These are phyloP conservation scores for Trichoderma endophyticum DNA, from an alignment of 2,329 filamentous ascomycete species.

Conservation along the genomic window DNA sequence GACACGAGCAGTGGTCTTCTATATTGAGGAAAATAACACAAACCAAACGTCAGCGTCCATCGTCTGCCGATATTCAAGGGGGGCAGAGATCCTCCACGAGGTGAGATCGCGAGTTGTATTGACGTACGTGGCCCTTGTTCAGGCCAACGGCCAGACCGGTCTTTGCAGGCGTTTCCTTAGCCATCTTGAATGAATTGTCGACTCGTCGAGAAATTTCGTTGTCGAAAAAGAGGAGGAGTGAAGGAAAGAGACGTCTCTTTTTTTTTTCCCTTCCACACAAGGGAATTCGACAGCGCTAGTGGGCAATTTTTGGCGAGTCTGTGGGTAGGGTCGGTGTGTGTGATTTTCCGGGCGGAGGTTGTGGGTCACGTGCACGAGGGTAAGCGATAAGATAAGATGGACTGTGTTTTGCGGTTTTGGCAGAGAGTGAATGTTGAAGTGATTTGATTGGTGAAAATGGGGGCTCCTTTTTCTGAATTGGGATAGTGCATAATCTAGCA, in stretches of 20 bases:
- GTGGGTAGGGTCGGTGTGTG: constrained; percentile 15
- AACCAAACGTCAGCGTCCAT: constrained; percentile 56
- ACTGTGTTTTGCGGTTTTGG: not conserved
- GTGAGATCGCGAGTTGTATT: constrained; percentile 53
- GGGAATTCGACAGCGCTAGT: not conserved
- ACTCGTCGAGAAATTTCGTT: constrained; percentile 22
- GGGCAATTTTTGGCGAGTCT: constrained; percentile 23
- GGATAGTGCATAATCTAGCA: not conserved
- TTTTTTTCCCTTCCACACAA: not conserved
- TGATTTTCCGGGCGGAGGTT: constrained; percentile 24
- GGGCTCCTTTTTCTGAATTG: not conserved
- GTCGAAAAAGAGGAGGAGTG: constrained; percentile 20
- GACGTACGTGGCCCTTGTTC: constrained; percentile 64
- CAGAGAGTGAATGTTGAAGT: not conserved
- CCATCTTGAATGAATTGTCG: constrained; percentile 45
- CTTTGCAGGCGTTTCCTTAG: constrained; percentile 56
- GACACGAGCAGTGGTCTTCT: constrained; percentile 81
- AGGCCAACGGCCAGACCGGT: constrained; percentile 59
- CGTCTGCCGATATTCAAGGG: constrained; percentile 44
- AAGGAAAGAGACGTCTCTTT: constrained; percentile 14
- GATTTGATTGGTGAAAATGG: not conserved
- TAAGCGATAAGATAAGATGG: constrained; percentile 20
- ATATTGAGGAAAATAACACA: constrained; percentile 29
- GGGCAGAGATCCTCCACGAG: constrained; percentile 71
- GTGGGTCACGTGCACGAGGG: constrained; percentile 34